Evolutionary conservation across 352 stramenopile genomes (phyloP).

Genomic region (Phytophthora pinifolia): DNA sequence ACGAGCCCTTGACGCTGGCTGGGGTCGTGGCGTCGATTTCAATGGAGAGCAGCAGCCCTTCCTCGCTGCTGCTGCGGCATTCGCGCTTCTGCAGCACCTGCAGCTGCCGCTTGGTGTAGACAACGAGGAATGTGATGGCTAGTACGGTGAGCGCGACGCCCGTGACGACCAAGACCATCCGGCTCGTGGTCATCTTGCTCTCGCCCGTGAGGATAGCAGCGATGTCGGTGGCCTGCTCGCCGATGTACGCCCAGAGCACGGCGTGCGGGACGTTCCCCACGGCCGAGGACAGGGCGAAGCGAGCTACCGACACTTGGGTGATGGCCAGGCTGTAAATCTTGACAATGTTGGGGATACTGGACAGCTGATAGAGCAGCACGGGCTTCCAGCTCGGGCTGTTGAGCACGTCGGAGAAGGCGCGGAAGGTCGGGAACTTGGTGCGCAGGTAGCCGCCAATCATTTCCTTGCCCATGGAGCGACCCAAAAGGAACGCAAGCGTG

Average conservation of each 20-base stretch:
- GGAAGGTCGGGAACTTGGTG: constrained; percentile 66
- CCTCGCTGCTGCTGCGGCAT: constrained; percentile 52
- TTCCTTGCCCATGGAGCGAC: constrained; percentile 52
- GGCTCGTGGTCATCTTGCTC: constrained; percentile 43
- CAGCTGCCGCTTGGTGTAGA: constrained; percentile 70
- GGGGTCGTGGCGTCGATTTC: constrained; percentile 28
- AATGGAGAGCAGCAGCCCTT: constrained; percentile 36
- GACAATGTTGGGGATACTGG: constrained; percentile 77
- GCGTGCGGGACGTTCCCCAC: constrained; percentile 60
- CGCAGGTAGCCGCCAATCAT: constrained; percentile 63
- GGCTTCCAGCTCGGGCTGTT: constrained; percentile 74
- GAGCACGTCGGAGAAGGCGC: constrained; percentile 62
- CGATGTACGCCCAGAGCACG: constrained; percentile 73
- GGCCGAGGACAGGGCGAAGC: constrained; percentile 60
- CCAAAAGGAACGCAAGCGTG: constrained; percentile 65
- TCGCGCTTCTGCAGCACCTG: constrained; percentile 62
- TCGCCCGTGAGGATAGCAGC: constrained; percentile 54
- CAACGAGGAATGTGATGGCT: constrained; percentile 55
- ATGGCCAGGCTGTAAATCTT: constrained; percentile 82
- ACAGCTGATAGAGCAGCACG: constrained; percentile 74
- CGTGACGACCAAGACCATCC: constrained; percentile 45
- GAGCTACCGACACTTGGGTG: constrained; percentile 53
- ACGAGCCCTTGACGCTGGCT: constrained; percentile 12
- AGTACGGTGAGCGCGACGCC: constrained; percentile 47
- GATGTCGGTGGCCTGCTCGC: constrained; percentile 67